Evolutionary conservation across 2,329 filamentous ascomycete genomes (phyloP).

Genomic region (Aspergillus sp.): DNA sequence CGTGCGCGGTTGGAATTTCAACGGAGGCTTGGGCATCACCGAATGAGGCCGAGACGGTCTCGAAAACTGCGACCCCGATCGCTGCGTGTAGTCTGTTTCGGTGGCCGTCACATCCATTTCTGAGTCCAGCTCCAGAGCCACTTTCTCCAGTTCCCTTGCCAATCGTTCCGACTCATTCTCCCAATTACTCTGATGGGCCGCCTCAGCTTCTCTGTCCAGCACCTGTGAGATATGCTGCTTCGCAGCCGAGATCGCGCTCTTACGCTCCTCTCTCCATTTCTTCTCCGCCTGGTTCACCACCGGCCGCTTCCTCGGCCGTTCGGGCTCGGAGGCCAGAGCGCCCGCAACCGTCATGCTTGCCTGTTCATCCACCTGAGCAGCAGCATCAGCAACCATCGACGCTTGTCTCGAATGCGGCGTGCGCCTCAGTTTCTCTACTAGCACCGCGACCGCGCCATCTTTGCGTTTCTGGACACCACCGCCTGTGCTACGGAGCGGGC

Average conservation of each 20-base stretch:
- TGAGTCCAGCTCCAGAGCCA: constrained; percentile 45
- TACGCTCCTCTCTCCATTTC: constrained; percentile 40
- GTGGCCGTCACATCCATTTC: constrained; percentile 26
- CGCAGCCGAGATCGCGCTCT: constrained; percentile 36
- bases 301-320: constrained; percentile 39
- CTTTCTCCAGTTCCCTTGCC: constrained; percentile 44
- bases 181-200: constrained; percentile 41
- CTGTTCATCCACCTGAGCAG: constrained; percentile 18
- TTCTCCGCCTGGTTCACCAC: constrained; percentile 45
- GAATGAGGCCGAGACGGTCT: constrained; percentile 10
- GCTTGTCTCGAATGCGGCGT: constrained; percentile 36
- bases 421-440: constrained; percentile 43
- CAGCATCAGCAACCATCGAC: constrained; percentile 35
- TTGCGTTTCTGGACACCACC: constrained; percentile 41
- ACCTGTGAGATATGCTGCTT: constrained; percentile 37
- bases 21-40: constrained; percentile 28
- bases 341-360: not conserved
- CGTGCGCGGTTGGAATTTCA: constrained; percentile 41
- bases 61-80: not conserved
- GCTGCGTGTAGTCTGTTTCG: constrained; percentile 1
- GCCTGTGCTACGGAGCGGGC: constrained; percentile 29
- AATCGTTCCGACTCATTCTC: constrained; percentile 47
- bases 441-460: constrained; percentile 36
- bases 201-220: constrained; percentile 39
- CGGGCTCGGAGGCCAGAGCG: constrained; percentile 9